A percentile compares a stretch with the other conserved stretches of the same genome.
Evolutionary conservation across 192 early-diverging fungal species (phyloP).

Genomic region (Entomortierella parvispora): DNA sequence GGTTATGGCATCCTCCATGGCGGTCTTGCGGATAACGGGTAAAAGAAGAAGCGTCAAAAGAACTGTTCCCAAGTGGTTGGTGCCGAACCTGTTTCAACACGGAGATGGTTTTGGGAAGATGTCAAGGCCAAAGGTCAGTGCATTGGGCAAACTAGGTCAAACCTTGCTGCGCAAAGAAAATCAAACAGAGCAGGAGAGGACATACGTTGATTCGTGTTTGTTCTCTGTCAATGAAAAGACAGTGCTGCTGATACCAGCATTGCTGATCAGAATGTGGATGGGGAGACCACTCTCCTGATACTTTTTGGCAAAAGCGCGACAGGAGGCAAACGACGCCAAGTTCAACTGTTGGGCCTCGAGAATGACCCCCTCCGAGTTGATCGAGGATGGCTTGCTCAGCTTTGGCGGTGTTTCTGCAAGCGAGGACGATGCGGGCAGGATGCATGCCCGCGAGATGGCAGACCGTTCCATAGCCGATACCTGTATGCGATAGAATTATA

Average conservation of each 20-base stretch:
- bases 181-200: neutral
- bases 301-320: slow-evolving; percentile 40
- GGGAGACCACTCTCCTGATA: slow-evolving; percentile 44
- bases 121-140: too few species aligned
- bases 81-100: slow-evolving; percentile 18
- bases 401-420: slow-evolving; percentile 28
- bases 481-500: neutral
- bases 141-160: too few species aligned
- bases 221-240: slow-evolving; percentile 3
- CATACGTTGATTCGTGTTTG: slow-evolving; percentile 29
- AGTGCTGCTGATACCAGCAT: slow-evolving; percentile 58
- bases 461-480: slow-evolving; percentile 38
- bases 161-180: too few species aligned
- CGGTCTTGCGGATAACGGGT: slow-evolving; percentile 22
- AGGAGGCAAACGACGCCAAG: slow-evolving; percentile 49
- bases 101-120: too few species aligned
- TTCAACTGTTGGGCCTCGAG: slow-evolving; percentile 35
- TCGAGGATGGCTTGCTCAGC: slow-evolving; percentile 19
- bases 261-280: slow-evolving; percentile 68
- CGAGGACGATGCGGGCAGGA: slow-evolving; percentile 24
- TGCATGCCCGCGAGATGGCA: slow-evolving; percentile 23
- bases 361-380: slow-evolving; percentile 5
- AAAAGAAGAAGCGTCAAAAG: slow-evolving; percentile 26
- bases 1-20: neutral
- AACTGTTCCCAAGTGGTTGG: slow-evolving; percentile 30